Evolutionary conservation across 202 grass and related monocot species (phyloP).

Genomic region (Schoenoplectus triqueter): DNA sequence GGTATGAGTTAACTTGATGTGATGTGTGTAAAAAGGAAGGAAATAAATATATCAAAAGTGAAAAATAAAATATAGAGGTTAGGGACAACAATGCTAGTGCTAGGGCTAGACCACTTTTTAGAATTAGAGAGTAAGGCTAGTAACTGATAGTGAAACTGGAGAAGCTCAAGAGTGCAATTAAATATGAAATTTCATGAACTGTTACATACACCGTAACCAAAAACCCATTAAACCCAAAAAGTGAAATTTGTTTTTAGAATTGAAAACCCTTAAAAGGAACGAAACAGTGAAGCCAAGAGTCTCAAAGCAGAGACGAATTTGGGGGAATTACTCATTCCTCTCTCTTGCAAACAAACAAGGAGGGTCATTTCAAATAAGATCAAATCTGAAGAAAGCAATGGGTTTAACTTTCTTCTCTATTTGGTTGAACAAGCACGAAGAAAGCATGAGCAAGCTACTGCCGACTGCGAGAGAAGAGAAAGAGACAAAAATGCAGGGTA

Average conservation of each 20-base stretch:
- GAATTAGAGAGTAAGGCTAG: background rate
- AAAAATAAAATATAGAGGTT: constrained; percentile 6
- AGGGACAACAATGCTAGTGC: background rate
- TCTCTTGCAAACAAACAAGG: background rate
- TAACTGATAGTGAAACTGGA: background rate
- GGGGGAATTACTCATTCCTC: background rate
- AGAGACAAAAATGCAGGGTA: background rate
- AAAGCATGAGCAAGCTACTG: background rate
- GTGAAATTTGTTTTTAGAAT: background rate
- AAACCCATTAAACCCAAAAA: background rate
- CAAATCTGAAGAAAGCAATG: background rate
- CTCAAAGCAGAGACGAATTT: background rate
- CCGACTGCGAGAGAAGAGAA: background rate
- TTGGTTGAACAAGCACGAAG: background rate
- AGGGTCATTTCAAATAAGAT: background rate
- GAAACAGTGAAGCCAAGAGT: background rate
- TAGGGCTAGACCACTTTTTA: background rate
- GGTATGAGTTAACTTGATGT: constrained; percentile 30
- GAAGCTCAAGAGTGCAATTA: background rate
- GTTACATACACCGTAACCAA: background rate
- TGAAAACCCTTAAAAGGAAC: background rate
- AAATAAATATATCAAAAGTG: background rate
- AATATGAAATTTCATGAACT: background rate
- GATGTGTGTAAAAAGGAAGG: constrained; percentile 25
- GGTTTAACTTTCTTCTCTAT: background rate